Base-by-base conservation (phyloP, 2,329 filamentous ascomycete species). In the Cladophialophora exuberans region DNA sequence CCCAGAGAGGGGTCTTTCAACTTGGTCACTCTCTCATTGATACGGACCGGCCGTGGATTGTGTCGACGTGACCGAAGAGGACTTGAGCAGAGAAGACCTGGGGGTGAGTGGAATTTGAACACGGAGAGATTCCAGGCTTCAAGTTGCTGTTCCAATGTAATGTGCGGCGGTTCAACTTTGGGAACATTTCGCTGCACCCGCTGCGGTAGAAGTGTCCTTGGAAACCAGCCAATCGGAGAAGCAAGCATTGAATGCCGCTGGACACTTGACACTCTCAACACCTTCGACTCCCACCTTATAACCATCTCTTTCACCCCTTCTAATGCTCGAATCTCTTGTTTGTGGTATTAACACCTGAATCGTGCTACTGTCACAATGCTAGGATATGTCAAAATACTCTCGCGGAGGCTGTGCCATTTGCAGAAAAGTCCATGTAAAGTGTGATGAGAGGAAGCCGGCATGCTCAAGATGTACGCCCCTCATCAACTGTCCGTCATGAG, bases 21-120 rank as follows among this genome's bases (percentile, higher is more conserved):
- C 18, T n/a, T 9, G 33, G 33, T 61, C 55, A 61, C 28, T 42
- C 43, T 51, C 39, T 61, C 66, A 69, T 56, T 60, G 56, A 25
- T 49, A n/a, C n/a, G 35, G 23, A 10, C n/a, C 23, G 2, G 7
- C 5, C 35, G 18, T 20, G 23, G 18, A 3, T 4, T 3, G 20
- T 5, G 35, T 18, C 36, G 35, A 25, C 22, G 15, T 20, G 46
- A 41, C 46, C 20, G 9, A 25, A 15, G 20, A 25, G n/a, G n/a
- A n/a, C n/a, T n/a, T n/a, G n/a, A n/a, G n/a, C n/a, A n/a, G n/a
- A n/a, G n/a, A n/a, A n/a, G n/a, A n/a, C n/a, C n/a, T n/a, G n/a
- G n/a, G n/a, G n/a, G n/a, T n/a, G n/a, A n/a, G n/a, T n/a, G n/a
- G n/a, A n/a, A n/a, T n/a, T n/a, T n/a, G n/a, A n/a, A n/a, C n/a